phyloP scores from a whole-genome alignment of 73 alveolate species.

The Paramecium primaurelia region DNA sequence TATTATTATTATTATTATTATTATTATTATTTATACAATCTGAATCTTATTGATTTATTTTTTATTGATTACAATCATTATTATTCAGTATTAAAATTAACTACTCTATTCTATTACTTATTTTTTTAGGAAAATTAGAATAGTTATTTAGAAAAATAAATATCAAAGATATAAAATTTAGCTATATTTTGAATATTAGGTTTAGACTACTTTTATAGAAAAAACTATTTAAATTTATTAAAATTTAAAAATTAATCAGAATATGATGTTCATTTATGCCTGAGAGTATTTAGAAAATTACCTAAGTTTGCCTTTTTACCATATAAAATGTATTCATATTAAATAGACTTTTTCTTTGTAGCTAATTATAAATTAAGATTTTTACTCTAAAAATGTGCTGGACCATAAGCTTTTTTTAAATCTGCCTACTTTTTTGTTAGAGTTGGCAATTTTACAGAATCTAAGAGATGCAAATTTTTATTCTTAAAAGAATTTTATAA shows the following conservation, averaged over 20 bases:
- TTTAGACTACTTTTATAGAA: not conserved
- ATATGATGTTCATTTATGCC: not conserved
- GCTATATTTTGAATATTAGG: too few species aligned
- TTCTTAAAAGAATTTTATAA: constrained; percentile 3
- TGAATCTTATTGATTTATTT: too few species aligned
- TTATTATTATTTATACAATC: too few species aligned
- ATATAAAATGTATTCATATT: constrained; percentile 12
- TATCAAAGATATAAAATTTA: too few species aligned
- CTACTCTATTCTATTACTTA: too few species aligned
- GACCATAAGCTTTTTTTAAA: constrained; percentile 6
- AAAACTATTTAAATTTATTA: not conserved
- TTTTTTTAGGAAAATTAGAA: too few species aligned
- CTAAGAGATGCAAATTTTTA: not conserved
- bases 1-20: too few species aligned
- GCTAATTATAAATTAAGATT: not conserved
- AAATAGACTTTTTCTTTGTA: constrained; percentile 4
- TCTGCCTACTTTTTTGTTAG: not conserved
- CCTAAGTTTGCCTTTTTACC: constrained; percentile 39
- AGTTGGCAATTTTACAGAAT: constrained; percentile 18
- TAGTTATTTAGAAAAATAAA: too few species aligned
- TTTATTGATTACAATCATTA: too few species aligned
- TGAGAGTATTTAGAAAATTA: constrained; percentile 32
- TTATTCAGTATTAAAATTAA: too few species aligned
- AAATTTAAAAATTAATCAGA: constrained; percentile 1
- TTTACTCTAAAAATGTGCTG: not conserved